Evolutionary conservation across 306 rosid genomes (phyloP).

Genomic region (Dicorynia guianensis): DNA sequence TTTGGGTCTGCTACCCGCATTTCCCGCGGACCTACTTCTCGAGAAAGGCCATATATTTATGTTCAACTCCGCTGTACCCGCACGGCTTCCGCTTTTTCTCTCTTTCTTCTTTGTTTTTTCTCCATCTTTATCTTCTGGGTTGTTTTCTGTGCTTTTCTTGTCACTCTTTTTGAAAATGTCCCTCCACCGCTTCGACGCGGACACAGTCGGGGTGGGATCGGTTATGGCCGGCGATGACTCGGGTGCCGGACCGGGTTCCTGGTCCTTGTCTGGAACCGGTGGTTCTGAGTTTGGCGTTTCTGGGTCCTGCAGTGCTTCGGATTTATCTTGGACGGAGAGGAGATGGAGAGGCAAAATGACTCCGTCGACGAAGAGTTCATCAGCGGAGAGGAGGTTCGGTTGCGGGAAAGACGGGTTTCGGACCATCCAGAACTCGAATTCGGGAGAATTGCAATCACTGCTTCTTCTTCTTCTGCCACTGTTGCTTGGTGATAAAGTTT

Average conservation of each 20-base stretch:
- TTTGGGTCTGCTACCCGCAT: slow-evolving; percentile 59
- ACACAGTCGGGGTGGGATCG: slow-evolving; percentile 20
- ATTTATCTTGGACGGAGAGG: slow-evolving; percentile 25
- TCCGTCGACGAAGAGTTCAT: slow-evolving; percentile 78
- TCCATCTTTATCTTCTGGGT: slow-evolving; percentile 44
- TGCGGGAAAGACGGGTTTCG: slow-evolving; percentile 78
- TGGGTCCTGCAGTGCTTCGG: slow-evolving; percentile 13
- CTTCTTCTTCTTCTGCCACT: slow-evolving; percentile 32
- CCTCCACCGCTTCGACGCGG: slow-evolving; percentile 81
- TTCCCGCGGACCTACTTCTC: slow-evolving; percentile 86
- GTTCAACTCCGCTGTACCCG: slow-evolving; percentile 73
- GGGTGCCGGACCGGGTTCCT: slow-evolving; percentile 46
- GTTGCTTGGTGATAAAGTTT: slow-evolving; percentile 29
- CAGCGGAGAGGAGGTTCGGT: slow-evolving; percentile 77
- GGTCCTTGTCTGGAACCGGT: not conserved
- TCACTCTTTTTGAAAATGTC: slow-evolving; percentile 72
- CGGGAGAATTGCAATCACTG: slow-evolving; percentile 67
- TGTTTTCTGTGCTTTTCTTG: slow-evolving; percentile 44
- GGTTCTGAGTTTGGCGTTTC: slow-evolving; percentile 16
- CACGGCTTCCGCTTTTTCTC: slow-evolving; percentile 48
- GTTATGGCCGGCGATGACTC: slow-evolving; percentile 35
- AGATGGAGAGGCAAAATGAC: slow-evolving; percentile 80
- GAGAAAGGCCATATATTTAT: slow-evolving; percentile 94
- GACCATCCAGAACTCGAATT: slow-evolving; percentile 92
- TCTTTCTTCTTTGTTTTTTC: slow-evolving; percentile 65